Evolutionary conservation across 2,329 filamentous ascomycete species (phyloP).

Genomic region (Neurospora sp.): DNA sequence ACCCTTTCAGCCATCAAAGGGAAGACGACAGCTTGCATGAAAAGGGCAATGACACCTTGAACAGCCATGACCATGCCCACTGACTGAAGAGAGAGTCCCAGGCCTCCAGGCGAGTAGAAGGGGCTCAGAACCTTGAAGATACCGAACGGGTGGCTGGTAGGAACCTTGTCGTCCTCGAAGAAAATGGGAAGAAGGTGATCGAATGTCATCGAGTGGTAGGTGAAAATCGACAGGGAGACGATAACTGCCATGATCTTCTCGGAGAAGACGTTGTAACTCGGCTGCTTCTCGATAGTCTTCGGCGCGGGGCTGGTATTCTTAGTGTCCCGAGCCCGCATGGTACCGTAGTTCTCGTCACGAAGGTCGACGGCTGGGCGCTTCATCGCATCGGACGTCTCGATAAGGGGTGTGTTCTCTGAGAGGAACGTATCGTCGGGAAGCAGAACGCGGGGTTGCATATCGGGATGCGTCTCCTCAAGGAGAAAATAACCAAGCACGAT

Average conservation of each 20-base stretch:
- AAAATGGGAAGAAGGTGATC: constrained; percentile 90
- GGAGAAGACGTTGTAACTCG: constrained; percentile 35
- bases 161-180: constrained; percentile 63
- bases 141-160: constrained; percentile 25
- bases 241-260: constrained; percentile 65
- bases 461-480: constrained; percentile 82
- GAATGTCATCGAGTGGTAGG: constrained; percentile 91
- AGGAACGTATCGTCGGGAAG: constrained; percentile 40
- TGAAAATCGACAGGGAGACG: constrained; percentile 78
- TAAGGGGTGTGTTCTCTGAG: constrained; percentile 62
- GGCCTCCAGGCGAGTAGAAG: constrained; percentile 50
- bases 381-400: constrained; percentile 65
- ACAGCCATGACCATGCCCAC: constrained; percentile 44
- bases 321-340: constrained; percentile 42
- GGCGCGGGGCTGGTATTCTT: constrained; percentile 31
- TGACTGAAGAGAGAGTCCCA: constrained; percentile 52
- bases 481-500: constrained; percentile 73
- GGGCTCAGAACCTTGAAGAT: constrained; percentile 21
- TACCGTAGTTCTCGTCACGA: constrained; percentile 70
- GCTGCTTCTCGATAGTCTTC: constrained; percentile 25
- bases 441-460: constrained; percentile 52
- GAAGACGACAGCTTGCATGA: constrained; percentile 64
- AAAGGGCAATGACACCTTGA: constrained; percentile 54
- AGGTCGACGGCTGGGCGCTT: constrained; percentile 65
- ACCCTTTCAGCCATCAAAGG: constrained; percentile 48